Conservation (phyloP, 345 rosid genomes). For the Nephelium lappaceum region DNA sequence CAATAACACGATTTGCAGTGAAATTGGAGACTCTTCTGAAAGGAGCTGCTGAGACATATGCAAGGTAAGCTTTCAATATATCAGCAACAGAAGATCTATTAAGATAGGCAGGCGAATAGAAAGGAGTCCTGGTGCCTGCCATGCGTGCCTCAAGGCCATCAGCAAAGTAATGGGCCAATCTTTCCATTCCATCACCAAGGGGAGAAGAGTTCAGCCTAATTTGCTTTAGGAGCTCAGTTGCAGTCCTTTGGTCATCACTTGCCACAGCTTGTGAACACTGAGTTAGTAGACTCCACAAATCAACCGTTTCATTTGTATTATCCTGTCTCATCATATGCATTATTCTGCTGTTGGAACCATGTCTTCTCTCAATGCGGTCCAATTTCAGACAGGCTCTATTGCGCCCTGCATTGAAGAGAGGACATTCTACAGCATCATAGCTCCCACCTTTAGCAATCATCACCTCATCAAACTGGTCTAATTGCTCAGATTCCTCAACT, state of each 20-base stretch:
- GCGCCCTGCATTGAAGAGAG: not conserved
- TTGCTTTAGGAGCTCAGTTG: conserved; percentile 36
- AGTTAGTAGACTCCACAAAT: conserved; percentile 34
- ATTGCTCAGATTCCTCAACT: conserved; percentile 45
- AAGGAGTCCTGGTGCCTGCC: conserved; percentile 26
- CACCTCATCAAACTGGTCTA: conserved; percentile 48
- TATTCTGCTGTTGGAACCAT: conserved; percentile 17
- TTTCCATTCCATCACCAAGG: conserved; percentile 38
- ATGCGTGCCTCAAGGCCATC: conserved; percentile 45
- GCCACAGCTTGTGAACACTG: conserved; percentile 40
- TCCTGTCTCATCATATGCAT: conserved; percentile 4
- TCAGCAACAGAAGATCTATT: conserved; percentile 27
- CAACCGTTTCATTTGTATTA: conserved; percentile 25
- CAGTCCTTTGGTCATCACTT: conserved; percentile 32
- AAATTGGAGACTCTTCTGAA: conserved; percentile 39
- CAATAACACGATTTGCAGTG: conserved; percentile 40
- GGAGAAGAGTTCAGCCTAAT: conserved; percentile 41
- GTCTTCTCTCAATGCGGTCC: not conserved
- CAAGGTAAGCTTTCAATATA: conserved; percentile 28
- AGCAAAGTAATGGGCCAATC: conserved; percentile 47
- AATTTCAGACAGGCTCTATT: not conserved
- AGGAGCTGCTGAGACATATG: conserved; percentile 20
- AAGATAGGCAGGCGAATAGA: conserved; percentile 11
- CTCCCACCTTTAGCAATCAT: conserved; percentile 37
- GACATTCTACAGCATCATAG: not conserved